Evolutionary conservation across 2,329 filamentous ascomycete genomes (phyloP), one percentile per base, ranked within the genome.

Genomic region (Clarireedia paspali): DNA sequence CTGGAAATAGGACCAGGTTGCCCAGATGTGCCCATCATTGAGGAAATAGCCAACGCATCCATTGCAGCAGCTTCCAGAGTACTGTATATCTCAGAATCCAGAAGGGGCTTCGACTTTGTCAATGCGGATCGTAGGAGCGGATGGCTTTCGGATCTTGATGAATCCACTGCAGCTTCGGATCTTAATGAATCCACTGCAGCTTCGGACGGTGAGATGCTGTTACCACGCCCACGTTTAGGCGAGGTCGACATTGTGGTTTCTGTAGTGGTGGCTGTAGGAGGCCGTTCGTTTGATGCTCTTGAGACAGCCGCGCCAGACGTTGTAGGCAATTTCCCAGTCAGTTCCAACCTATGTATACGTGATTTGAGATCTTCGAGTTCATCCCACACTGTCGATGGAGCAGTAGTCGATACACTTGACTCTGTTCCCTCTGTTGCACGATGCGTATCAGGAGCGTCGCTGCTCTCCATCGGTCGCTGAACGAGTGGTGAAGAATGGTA

Each of bases 291-390:
- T 10, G 67, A 66, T 5, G 63, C 66, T 26, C 65, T 61, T 5
- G 86, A 86, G 67, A 91, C 86, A 2, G 89, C 88, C 2, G 89
- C 89, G 38, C 85, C 88, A 2, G 91, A 92, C 2, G 88, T 91
- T 0, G 89, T 75, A 0, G 91, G 91, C 36, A 94, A 75, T 71
- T 95, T 96, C 57, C 91, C 91, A 2, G 89, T 95, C 63, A 95
- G 73, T 70, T 97, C 94, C 9, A 99, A 80, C 58, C 90, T 88
- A 64, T 89, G 85, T 64, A 99, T 96, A 30, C 94, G 84, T 42
- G 89, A 94, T 70, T 97, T 97, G 47, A 99, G 75, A 62, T 97
- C 94, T 64, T 97, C 94, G 27, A 99, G 74, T 71, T 99, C 94
- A 68, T 97, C 94, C 94, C 94, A 99, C 2, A 99, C 89, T 0